Base-by-base conservation (phyloP, 2,329 filamentous ascomycete genomes). In the Phialemoniopsis sp. region DNA sequence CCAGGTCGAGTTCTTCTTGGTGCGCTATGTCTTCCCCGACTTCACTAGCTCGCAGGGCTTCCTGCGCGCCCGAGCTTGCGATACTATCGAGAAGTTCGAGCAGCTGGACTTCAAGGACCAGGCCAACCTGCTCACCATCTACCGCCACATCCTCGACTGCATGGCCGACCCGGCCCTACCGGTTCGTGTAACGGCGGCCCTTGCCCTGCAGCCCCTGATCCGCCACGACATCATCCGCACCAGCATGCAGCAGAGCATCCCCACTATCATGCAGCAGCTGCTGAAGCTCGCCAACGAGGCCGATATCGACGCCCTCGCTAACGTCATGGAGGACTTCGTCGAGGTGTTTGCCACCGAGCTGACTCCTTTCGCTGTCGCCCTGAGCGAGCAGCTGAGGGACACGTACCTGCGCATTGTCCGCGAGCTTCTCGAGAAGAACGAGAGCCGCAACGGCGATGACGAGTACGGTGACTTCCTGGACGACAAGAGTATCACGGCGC, bases 261-360 rank as follows among this genome's bases (percentile, higher is more conserved):
- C 93, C 13, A 94, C 95, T 55, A 97, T 98, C 56, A 98, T 98
- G 93, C 94, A 97, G 66, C 91, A 98, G 64, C 76, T 98, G 13
- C 75, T 98, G 39, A 97, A 97, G 68, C 72, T 98, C 41, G 91
- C 93, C 19, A 98, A 98, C 57, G 93, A 98, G 65, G 93, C 94
- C 42, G 93, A 98, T 58, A 91, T 98, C 35, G 93, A 98, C 62
- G 90, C 93, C 5, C 73, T 98, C 31, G 91, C 93, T 16, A 97
- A 97, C 56, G 93, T 98, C 30, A 98, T 98, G 93, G 93, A 98
- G 64, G 93, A 98, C 58, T 98, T 98, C 58, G 93, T 98, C 34
- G 93, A 98, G 63, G 90, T 97, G 3, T 98, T 98, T 58, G 91
- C 93, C n/a, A 78, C 89, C 3, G 93, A 98, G 60, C 76, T 98